Base-by-base conservation (phyloP, 805 yeast species). In the Candida tallmaniae region DNA sequence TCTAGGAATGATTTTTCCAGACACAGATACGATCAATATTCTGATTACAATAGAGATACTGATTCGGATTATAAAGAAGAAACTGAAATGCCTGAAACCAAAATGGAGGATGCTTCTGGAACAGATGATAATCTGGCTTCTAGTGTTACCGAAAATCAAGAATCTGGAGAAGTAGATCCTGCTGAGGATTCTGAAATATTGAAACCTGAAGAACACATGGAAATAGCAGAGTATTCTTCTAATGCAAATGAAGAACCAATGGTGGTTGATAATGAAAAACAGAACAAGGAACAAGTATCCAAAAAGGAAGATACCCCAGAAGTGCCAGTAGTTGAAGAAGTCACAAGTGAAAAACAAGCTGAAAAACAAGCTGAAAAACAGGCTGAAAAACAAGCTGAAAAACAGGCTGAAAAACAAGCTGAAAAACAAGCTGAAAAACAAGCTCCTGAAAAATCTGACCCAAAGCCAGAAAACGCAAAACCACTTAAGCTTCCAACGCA, bases 11-110 rank as follows among this genome's bases (percentile, higher is more conserved):
- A 53, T 3, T 39, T 20, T 6, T 33, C 45, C 9, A 48, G 50
- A 19, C 53, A 52, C 14, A 45, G 64, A 8, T 60, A 59, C 36
- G 67, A 62, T 31, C 46, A 46, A 34, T 63, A 63, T 32, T 47
- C 65, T 8, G 31, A 35, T 20, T 35, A 35, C 27, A 32, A 31
- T 5, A 20, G 23, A 10, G 10, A 20, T 10, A n/a, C n/a, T n/a
- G n/a, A n/a, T n/a, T n/a, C n/a, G n/a, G n/a, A n/a, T n/a, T n/a
- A n/a, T n/a, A n/a, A n/a, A n/a, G n/a, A n/a, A n/a, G n/a, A n/a
- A n/a, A n/a, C n/a, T n/a, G n/a, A n/a, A n/a, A n/a, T n/a, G n/a
- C n/a, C n/a, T n/a, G n/a, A n/a, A n/a, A n/a, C n/a, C n/a, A n/a
- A n/a, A n/a, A n/a, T n/a, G n/a, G n/a, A n/a, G n/a, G n/a, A n/a